Evolutionary conservation across 2,329 filamentous ascomycete species (phyloP).

Genomic region (Penicillium brasilianum): DNA sequence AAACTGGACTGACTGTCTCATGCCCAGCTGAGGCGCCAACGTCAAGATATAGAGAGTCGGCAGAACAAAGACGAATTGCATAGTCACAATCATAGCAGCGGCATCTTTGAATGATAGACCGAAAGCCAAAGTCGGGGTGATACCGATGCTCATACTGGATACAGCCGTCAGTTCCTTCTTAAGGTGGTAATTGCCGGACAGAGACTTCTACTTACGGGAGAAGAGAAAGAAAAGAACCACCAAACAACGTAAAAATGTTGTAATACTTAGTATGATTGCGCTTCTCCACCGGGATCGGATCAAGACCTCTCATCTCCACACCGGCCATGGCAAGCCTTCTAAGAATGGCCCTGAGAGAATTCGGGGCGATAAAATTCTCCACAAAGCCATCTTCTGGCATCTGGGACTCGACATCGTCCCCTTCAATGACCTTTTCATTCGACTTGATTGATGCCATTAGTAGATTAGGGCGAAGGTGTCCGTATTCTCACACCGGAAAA

Average conservation of each 20-base stretch:
- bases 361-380: not conserved
- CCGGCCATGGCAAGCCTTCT: not conserved
- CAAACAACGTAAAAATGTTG: not conserved
- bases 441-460: not conserved
- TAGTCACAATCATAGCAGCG: not conserved
- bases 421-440: not conserved
- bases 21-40: not conserved
- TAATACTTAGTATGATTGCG: not conserved
- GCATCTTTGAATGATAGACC: not conserved
- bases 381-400: not conserved
- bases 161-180: not conserved
- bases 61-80: not conserved
- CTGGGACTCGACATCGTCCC: not conserved
- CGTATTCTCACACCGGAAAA: not conserved
- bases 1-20: conserved; percentile 1
- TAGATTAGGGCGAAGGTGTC: not conserved
- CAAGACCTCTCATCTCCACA: not conserved
- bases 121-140: not conserved
- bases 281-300: not conserved
- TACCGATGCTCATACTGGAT: not conserved
- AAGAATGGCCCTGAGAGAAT: not conserved
- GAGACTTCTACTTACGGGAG: not conserved
- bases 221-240: not conserved
- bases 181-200: not conserved
- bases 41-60: not conserved